These are phyloP conservation scores for Dioszegia crocea DNA, from an alignment of 768 basidiomycete genomes.

Conservation along the genomic window DNA sequence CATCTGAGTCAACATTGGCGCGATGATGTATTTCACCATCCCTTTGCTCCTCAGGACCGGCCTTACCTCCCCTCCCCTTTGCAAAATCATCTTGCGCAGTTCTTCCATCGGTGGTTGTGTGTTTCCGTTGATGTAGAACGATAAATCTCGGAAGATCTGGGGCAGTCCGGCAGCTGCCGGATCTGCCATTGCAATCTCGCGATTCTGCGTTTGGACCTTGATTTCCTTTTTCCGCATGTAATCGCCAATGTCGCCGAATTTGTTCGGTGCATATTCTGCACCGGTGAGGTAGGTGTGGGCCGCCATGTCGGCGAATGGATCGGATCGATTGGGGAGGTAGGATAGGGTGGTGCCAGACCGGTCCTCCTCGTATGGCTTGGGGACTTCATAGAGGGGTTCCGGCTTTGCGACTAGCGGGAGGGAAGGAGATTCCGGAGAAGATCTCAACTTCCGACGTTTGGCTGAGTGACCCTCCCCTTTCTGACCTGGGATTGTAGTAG, in stretches of 20 bases:
- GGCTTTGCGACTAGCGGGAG: background rate
- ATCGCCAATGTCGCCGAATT: slow-evolving; percentile 77
- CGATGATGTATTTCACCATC: slow-evolving; percentile 60
- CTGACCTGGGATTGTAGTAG: background rate
- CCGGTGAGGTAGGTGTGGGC: slow-evolving; percentile 39
- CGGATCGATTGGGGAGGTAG: slow-evolving; percentile 33
- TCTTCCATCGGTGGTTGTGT: slow-evolving; percentile 83
- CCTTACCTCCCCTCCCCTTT: slow-evolving; percentile 75
- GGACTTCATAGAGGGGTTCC: slow-evolving; percentile 3
- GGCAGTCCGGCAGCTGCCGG: slow-evolving; percentile 43
- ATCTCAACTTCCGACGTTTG: background rate
- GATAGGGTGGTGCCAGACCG: slow-evolving; percentile 28
- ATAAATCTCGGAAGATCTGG: slow-evolving; percentile 66
- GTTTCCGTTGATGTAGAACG: slow-evolving; percentile 89
- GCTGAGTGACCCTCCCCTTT: background rate
- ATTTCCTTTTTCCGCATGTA: slow-evolving; percentile 88
- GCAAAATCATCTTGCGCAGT: slow-evolving; percentile 70
- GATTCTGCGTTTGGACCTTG: slow-evolving; percentile 59
- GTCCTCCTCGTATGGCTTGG: background rate
- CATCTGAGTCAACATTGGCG: slow-evolving; percentile 80
- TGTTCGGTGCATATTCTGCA: slow-evolving; percentile 64
- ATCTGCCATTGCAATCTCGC: slow-evolving; percentile 44
- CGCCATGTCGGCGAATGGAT: slow-evolving; percentile 17
- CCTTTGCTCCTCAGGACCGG: slow-evolving; percentile 45
- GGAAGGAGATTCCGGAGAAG: background rate